phyloP scores from a whole-genome alignment of 2,329 filamentous ascomycete species.

The Aureobasidium melanogenum region DNA sequence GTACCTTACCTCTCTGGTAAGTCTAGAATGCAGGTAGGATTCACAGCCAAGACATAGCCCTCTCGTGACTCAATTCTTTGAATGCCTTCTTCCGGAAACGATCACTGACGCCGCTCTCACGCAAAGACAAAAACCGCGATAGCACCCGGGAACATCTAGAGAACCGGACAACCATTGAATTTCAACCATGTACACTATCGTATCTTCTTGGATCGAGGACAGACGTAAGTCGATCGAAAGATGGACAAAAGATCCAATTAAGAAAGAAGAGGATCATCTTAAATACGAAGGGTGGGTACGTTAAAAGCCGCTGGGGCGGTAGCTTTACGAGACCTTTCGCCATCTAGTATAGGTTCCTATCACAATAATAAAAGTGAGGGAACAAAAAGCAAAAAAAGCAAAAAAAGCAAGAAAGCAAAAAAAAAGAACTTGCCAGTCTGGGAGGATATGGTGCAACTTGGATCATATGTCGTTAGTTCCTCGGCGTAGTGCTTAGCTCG shows the following conservation, averaged over 20 bases:
- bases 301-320: no score
- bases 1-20: not conserved
- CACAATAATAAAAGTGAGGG: no score
- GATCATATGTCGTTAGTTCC: no score
- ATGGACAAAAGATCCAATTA: not conserved
- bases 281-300: no score
- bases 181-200: not conserved
- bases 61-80: not conserved
- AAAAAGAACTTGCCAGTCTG: no score
- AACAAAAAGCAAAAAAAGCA: no score
- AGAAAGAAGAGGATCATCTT: not conserved
- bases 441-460: no score
- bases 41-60: not conserved
- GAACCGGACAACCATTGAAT: not conserved
- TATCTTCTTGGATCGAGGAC: not conserved
- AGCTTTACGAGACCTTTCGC: no score
- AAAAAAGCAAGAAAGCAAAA: no score
- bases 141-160: no score
- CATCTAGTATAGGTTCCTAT: no score
- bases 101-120: not conserved
- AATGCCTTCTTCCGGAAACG: not conserved
- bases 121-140: not conserved
- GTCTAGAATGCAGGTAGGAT: not conserved
- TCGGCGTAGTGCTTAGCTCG: no score
- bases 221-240: not conserved